Conservation (phyloP, 495 filamentous ascomycete genomes). For the Neurospora hispaniola region DNA sequence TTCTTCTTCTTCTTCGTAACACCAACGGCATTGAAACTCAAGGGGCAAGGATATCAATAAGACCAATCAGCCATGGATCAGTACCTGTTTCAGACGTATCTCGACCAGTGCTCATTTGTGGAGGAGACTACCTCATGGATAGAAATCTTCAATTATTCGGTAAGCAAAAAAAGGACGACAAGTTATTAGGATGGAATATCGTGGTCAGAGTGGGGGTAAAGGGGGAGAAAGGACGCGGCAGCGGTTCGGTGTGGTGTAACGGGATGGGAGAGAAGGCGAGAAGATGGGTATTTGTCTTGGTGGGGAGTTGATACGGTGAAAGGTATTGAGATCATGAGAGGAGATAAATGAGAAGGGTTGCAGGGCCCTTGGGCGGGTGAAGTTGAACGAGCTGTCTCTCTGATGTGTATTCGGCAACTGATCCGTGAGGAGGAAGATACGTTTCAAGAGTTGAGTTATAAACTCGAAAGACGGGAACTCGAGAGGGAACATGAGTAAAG, state of each 20-base stretch:
- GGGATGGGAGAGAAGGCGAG: background rate
- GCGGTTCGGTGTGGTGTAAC: background rate
- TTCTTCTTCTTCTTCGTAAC: background rate
- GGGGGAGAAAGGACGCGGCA: background rate
- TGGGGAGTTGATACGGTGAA: background rate
- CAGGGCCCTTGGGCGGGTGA: background rate
- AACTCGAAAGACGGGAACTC: background rate
- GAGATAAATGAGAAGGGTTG: background rate
- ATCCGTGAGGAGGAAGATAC: background rate
- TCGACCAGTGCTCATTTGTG: slow-evolving; percentile 32
- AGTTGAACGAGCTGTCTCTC: background rate
- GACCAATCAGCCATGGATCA: slow-evolving; percentile 36
- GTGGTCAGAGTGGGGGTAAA: background rate
- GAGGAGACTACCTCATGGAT: slow-evolving; percentile 39
- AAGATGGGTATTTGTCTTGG: background rate
- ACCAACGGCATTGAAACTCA: background rate
- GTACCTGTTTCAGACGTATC: slow-evolving; percentile 38
- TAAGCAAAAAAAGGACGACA: slow-evolving; percentile 16
- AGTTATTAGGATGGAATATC: background rate
- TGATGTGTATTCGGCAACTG: background rate
- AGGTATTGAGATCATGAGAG: background rate
- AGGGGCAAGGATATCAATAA: background rate
- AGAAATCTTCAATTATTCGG: slow-evolving; percentile 46
- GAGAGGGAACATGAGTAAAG: background rate
- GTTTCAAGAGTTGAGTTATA: background rate